Percentiles rank a stretch among this genome's conserved stretches.
These are phyloP conservation scores for Scedosporium aurantiacum DNA, from an alignment of 2,329 filamentous ascomycete genomes.

Conservation along the genomic window DNA sequence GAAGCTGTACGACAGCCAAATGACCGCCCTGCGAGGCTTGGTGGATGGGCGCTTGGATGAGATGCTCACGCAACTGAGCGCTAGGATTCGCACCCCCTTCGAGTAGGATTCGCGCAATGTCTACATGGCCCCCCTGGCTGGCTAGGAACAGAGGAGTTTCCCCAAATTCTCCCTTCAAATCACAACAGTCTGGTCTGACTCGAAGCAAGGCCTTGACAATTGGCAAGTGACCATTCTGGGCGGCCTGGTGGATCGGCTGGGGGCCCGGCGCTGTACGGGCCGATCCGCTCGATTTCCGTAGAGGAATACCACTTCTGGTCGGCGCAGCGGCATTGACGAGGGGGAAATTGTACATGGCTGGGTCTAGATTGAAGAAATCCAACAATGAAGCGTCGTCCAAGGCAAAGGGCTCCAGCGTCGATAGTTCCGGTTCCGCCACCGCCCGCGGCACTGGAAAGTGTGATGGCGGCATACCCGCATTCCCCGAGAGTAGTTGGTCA, in stretches of 20 bases:
- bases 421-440: too few species aligned
- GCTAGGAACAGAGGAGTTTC: not conserved
- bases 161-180: not conserved
- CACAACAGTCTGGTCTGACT: not conserved
- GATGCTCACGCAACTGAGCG: not conserved
- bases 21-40: not conserved
- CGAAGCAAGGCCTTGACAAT: not conserved
- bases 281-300: too few species aligned
- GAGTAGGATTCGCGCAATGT: not conserved
- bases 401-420: too few species aligned
- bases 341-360: too few species aligned
- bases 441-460: too few species aligned
- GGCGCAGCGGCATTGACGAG: too few species aligned
- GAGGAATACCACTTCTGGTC: too few species aligned
- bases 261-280: not conserved
- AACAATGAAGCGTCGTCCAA: too few species aligned
- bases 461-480: too few species aligned
- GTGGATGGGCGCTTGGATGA: not conserved
- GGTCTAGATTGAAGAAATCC: too few species aligned
- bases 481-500: too few species aligned
- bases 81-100: not conserved
- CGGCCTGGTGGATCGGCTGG: not conserved
- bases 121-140: not conserved
- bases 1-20: not conserved
- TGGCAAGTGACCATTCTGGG: not conserved